Base-by-base conservation (phyloP, 352 stramenopile species). In the Pythium volutum region DNA sequence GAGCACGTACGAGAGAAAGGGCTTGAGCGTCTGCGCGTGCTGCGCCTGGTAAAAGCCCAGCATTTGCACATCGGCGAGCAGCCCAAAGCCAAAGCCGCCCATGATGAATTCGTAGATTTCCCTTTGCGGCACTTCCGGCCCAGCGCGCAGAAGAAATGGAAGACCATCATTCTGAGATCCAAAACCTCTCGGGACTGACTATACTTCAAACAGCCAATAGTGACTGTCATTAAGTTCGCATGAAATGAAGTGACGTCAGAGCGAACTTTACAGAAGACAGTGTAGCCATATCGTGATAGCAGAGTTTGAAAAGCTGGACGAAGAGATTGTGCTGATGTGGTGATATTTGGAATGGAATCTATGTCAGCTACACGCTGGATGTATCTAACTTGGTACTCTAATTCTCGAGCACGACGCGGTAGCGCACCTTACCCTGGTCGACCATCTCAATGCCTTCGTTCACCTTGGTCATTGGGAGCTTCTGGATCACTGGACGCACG, bases 21-120 rank as follows among this genome's bases (percentile, higher is more conserved):
- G 66, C 64, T 76, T 77, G 41, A 71, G 67, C 31, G 71, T 72
- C 39, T 69, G 64, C 16, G 48, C 23, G 59, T 88, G 72, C 71
- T 82, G 75, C 41, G 81, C 83, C 62, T 87, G 76, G 75, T 90
- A 93, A 70, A 86, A 93, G 43, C 84, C 84, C 62, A 91, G 69
- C 71, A 93, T 80, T 70, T 90, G 76, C 64, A 93, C 79, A 60
- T 88, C 75, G 33, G 67, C 59, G 45, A 91, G 72, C 68, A 81
- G 70, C 39, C 73, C 76, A 62, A 90, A 91, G 71, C 71, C 71
- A 31, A 87, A 76, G 68, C 77, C 79, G 60, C 75, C 70, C 61
- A 65, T 62, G 55, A 33, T 67, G 29, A n/a, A n/a, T 34, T 16
- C 22, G 18, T 22, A 4, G 12, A 16, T 9, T 33, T 56, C 20